These are phyloP conservation scores for Myotisia sp. DNA, from an alignment of 2,329 filamentous ascomycete species.

Conservation along the genomic window DNA sequence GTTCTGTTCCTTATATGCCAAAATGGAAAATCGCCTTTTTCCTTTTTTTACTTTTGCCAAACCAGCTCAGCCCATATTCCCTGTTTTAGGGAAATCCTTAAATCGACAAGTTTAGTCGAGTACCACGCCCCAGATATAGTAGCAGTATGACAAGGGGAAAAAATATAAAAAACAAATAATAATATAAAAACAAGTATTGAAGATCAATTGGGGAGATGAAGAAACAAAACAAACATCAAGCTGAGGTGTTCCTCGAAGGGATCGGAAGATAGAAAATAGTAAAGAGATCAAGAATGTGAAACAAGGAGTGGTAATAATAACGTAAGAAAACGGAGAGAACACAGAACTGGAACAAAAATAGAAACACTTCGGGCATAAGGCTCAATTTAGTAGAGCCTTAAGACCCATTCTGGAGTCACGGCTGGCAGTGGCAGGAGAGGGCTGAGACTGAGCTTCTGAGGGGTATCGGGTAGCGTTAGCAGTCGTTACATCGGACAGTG, in stretches of 20 bases:
- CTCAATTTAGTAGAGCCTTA: slow-evolving; percentile 26
- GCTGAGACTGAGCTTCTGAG: background rate
- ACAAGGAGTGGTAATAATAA: too few relatives aligned
- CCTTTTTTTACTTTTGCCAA: slow-evolving; percentile 2
- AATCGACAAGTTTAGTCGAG: background rate
- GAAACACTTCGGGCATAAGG: slow-evolving; percentile 15
- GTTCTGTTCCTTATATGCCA: too few relatives aligned
- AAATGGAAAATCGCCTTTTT: too few relatives aligned
- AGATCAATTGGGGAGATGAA: background rate
- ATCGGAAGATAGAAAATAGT: too few relatives aligned
- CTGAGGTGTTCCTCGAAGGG: too few relatives aligned
- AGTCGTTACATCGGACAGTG: slow-evolving; percentile 17
- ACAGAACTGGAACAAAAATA: background rate
- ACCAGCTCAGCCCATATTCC: slow-evolving; percentile 1
- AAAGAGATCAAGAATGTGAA: too few relatives aligned
- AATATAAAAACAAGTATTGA: background rate
- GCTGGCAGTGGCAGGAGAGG: slow-evolving; percentile 12
- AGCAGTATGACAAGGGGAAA: too few relatives aligned
- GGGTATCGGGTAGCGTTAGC: slow-evolving; percentile 1
- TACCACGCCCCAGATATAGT: background rate
- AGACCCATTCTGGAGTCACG: slow-evolving; percentile 30
- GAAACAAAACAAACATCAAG: background rate
- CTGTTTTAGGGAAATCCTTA: background rate
- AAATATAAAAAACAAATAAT: background rate
- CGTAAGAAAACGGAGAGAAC: background rate